Percentiles rank a stretch among this genome's conserved stretches.
Evolutionary conservation across 352 stramenopile genomes (phyloP).

Genomic region (Phytopythium aichiense): DNA sequence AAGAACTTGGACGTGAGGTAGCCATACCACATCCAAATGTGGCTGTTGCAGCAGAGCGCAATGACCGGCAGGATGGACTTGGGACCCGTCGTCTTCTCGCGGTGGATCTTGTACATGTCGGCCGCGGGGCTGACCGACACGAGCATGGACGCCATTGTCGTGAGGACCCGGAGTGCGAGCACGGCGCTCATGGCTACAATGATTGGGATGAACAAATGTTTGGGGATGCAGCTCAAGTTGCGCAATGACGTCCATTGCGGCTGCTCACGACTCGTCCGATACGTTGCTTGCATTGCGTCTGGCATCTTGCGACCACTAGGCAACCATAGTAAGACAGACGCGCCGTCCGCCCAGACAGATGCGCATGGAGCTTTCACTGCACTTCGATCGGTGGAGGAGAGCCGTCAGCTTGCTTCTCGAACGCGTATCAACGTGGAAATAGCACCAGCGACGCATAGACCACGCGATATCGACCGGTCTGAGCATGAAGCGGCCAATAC

Average conservation of each 20-base stretch:
- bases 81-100: constrained; percentile 20
- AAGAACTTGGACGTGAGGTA: constrained; percentile 21
- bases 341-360: background rate
- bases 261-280: background rate
- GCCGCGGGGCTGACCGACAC: constrained; percentile 15
- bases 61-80: constrained; percentile 24
- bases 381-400: background rate
- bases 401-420: background rate
- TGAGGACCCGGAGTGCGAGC: constrained; percentile 9
- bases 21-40: constrained; percentile 24
- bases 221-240: background rate
- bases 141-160: constrained; percentile 21
- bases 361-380: background rate
- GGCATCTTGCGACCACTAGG: background rate
- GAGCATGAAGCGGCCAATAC: background rate
- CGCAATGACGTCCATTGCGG: background rate
- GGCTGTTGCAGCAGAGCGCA: constrained; percentile 28
- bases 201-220: background rate
- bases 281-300: background rate
- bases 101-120: constrained; percentile 28
- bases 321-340: background rate
- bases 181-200: constrained; percentile 2
- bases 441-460: background rate
- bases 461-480: background rate
- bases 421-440: background rate